Percentiles rank a stretch among this genome's conserved stretches.
Evolutionary conservation across 2,329 filamentous ascomycete species (phyloP).

Genomic region (Coniosporium uncinatum): DNA sequence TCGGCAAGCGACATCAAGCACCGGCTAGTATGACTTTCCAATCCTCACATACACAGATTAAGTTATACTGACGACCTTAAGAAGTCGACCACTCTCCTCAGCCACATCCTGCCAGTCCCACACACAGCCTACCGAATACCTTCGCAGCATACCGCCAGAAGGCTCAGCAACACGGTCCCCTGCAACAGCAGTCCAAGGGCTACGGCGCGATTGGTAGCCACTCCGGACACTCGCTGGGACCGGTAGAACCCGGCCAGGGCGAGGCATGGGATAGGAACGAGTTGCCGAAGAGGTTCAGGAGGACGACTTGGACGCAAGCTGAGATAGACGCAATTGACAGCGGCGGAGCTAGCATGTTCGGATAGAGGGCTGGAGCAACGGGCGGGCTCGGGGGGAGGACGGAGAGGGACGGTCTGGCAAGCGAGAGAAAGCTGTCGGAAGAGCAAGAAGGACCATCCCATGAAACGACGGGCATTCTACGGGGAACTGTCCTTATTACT

Average conservation of each 20-base stretch:
- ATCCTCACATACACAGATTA: not conserved
- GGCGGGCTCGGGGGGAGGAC: too few relatives aligned
- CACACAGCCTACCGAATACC: constrained; percentile 56
- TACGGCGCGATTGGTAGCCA: constrained; percentile 46
- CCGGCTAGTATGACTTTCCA: constrained; percentile 30
- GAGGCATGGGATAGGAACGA: constrained; percentile 86
- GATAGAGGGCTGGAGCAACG: too few relatives aligned
- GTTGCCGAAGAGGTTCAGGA: constrained; percentile 78
- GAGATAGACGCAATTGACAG: constrained; percentile 98
- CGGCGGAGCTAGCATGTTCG: constrained; percentile 68
- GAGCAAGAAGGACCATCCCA: too few relatives aligned
- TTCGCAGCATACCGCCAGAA: constrained; percentile 77
- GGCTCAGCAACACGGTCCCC: constrained; percentile 72
- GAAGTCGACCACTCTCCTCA: constrained; percentile 71
- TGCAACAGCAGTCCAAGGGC: constrained; percentile 30
- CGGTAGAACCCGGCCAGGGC: constrained; percentile 65
- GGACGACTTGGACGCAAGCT: constrained; percentile 64
- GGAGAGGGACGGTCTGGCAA: too few relatives aligned
- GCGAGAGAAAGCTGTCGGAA: too few relatives aligned
- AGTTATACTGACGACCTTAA: too few relatives aligned
- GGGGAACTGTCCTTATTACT: too few relatives aligned
- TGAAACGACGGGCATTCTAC: too few relatives aligned
- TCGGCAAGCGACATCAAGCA: constrained; percentile 36
- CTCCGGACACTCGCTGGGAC: constrained; percentile 65
- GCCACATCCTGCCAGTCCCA: constrained; percentile 67